These are phyloP conservation scores for Rhexocercosporidium sp. DNA, from an alignment of 2,329 filamentous ascomycete species.

Conservation along the genomic window DNA sequence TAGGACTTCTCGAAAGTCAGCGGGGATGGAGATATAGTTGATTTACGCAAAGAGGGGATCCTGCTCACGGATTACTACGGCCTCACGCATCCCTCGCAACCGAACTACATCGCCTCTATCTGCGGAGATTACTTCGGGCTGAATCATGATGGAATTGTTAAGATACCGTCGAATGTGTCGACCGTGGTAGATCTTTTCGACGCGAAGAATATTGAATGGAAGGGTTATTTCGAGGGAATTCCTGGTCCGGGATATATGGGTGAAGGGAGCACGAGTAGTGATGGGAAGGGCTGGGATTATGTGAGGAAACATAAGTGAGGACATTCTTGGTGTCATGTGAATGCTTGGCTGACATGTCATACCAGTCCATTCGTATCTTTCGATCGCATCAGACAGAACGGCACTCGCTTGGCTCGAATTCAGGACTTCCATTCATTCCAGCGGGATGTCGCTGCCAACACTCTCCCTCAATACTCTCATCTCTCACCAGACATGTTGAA, in stretches of 20 bases:
- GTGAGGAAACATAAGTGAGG: constrained; percentile 42
- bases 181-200: constrained; percentile 54
- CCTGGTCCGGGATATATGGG: constrained; percentile 55
- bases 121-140: constrained; percentile 55
- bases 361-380: constrained; percentile 52
- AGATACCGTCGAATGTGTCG: constrained; percentile 51
- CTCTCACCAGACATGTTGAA: constrained; percentile 68
- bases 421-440: constrained; percentile 68
- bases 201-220: constrained; percentile 48
- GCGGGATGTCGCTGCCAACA: constrained; percentile 57
- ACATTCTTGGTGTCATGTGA: neutral
- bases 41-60: constrained; percentile 51
- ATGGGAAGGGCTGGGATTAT: constrained; percentile 45
- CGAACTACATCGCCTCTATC: constrained; percentile 54
- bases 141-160: constrained; percentile 51
- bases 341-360: neutral
- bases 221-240: constrained; percentile 52
- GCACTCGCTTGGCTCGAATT: constrained; percentile 58
- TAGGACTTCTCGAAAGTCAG: constrained; percentile 51
- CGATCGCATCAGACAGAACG: constrained; percentile 57
- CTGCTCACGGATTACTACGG: constrained; percentile 52
- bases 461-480: constrained; percentile 69
- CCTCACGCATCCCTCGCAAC: constrained; percentile 53
- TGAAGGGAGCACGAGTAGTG: constrained; percentile 43
- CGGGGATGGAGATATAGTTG: constrained; percentile 47